Base-by-base conservation (phyloP, 805 yeast genomes). In the Myxozyma lipomycoides region DNA sequence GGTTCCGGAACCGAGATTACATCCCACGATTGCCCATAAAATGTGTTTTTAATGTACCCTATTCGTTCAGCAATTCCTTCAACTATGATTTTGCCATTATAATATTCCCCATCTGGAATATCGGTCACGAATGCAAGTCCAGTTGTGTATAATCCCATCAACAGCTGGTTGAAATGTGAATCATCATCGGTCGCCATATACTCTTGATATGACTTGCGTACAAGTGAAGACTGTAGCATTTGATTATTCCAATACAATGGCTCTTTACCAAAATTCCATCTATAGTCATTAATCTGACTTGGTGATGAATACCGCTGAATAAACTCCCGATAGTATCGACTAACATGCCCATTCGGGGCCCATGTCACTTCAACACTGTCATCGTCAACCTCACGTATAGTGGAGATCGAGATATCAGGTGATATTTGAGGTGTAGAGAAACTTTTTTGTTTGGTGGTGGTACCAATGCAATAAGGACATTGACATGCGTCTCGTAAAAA, bases 21-120 rank as follows among this genome's bases (percentile, higher is more conserved):
- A 62, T 85, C 85, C 68, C 85, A 85, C 3, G 81, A 71, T 5
- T 77, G 72, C 1, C 91, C 93, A 61, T 84, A 84, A 59, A 85
- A 82, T 0, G 93, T 85, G 48, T 76, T 71, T 58, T 80, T 83
- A 46, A 85, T 70, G 61, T 84, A 84, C 0, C 90, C 91, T 46
- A 84, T 78, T 51, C 77, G 70, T 45, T 70, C 62, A 9, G 83
- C 81, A 41, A 75, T 76, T 62, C 49, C 61, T 64, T 69, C 78
- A 59, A 69, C 76, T 46, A 60, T 51, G 25, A 62, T 51, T 18
- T 60, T 64, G 10, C 66, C 65, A 30, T 61, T 66, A 32, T 61
- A 65, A 32, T 57, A 49, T 22, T 62, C 64, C 1, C 75, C 72
- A 26, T 67, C 65, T 1, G 86, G 87, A 2, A 82, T 67, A 48